These are phyloP conservation scores for Hibiscus mutabilis DNA, from an alignment of 345 rosid species.

Conservation along the genomic window DNA sequence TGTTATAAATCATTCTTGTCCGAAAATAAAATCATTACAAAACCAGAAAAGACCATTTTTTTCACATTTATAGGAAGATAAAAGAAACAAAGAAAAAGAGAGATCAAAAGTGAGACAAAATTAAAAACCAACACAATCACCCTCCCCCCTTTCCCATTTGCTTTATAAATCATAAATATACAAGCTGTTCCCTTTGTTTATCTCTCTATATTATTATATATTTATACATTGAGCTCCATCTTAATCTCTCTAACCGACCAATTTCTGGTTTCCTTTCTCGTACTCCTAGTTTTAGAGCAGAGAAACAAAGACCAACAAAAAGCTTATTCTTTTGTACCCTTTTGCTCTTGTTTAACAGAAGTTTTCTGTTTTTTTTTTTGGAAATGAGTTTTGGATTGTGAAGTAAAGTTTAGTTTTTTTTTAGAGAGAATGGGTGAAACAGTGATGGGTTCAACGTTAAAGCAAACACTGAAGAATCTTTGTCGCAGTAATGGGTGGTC, in stretches of 20 bases:
- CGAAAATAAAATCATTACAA: too few relatives aligned
- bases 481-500: constrained; percentile 86
- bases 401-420: constrained; percentile 11
- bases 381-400: constrained; percentile 14
- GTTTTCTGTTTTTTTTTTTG: not conserved
- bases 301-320: not conserved
- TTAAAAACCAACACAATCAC: too few relatives aligned
- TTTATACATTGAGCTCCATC: constrained; percentile 6
- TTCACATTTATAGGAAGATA: too few relatives aligned
- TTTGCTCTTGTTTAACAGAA: not conserved
- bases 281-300: too few relatives aligned
- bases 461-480: constrained; percentile 51
- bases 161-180: too few relatives aligned
- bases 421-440: constrained; percentile 17
- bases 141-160: too few relatives aligned
- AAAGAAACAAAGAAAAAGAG: too few relatives aligned
- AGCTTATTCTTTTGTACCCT: not conserved
- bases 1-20: too few relatives aligned
- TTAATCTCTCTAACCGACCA: constrained; percentile 15
- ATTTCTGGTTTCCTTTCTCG: constrained; percentile 16
- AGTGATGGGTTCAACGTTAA: constrained; percentile 39
- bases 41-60: too few relatives aligned
- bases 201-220: not conserved
- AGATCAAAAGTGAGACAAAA: too few relatives aligned
- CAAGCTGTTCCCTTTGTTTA: not conserved